Base-by-base conservation (phyloP, 176 grass and related monocot species). In the Pontederia crassipes region DNA sequence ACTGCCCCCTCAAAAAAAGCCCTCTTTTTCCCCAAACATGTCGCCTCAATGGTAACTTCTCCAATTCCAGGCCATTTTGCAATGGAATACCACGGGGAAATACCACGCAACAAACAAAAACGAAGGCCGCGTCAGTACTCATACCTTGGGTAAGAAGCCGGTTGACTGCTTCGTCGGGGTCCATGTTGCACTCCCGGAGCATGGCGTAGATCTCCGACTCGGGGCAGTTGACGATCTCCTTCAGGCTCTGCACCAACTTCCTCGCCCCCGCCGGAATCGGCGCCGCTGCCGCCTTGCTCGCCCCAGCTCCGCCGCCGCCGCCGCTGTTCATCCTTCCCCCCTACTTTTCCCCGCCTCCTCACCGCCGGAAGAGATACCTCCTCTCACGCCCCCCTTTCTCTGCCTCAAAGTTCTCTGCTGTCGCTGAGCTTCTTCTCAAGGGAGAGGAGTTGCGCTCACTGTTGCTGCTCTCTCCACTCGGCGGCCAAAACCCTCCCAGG, bases 181-280 rank as follows among this genome's bases (percentile, higher is more conserved):
- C 82, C 94, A 99, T 99, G 76, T 82, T 77, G 85, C 94, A 99
- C 65, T 99, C 94, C 48, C 85, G 83, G 47, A 99, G 87, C 77
- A 79, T 81, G 16, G 85, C 74, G 70, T 99, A 99, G 94, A 99
- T 99, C 94, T 93, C 94, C 74, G 79, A 48, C 1, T 93, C 94
- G 6, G 88, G 77, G 61, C 84, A 79, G 88, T 81, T 99, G 52
- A 99, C 94, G 83, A 99, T 99, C 88, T 99, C 94, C 85, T 89
- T 99, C 54, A 99, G 75, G 71, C 84, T 83, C 82, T 99, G 94
- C 56, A 99, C 94, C 45, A 99, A 64, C 79, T 77, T 85, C 84
- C 68, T 80, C 24, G 82, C 71, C 17, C 57, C 60, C 74, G 62
- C 17, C 46, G 94, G 88, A 66, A 99, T 84, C 67, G 79, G 77